Base-by-base conservation (phyloP, 495 filamentous ascomycete species). In the Thermothielavioides terrestris region DNA sequence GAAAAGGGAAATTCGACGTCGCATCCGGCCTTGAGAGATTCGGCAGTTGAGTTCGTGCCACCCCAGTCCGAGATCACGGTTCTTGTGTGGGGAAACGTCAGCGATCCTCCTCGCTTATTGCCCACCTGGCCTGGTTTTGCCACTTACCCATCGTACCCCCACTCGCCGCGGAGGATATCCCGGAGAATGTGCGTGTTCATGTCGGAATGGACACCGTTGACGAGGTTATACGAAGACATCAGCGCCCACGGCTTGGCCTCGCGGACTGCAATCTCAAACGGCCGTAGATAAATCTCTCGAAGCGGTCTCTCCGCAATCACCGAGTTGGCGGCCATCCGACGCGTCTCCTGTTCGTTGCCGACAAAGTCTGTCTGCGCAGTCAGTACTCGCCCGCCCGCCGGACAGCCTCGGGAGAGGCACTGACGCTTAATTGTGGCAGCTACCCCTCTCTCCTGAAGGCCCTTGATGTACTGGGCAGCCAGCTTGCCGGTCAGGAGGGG, bases 171-270 rank as follows among this genome's bases (percentile, higher is more conserved):
- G 26, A 94, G 68, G n/a, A 89, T 78, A 36, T 85, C 79, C 45
- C 79, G 79, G 28, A 95, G 71, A 1, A 83, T 77, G 48, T 81
- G 74, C 37, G 74, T 68, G 44, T 86, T 84, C 78, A 86, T 84
- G 60, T 85, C 85, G 9, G 83, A 80, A 63, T 94, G 86, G 9
- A 72, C 69, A 0, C 88, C 87, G 61, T 91, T 90, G 51, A 91
- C 69, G n/a, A 83, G 70, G 56, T 91, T 91, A 53, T 94, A 94
- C n/a, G 84, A 81, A 1, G 79, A 82, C 87, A 94, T 94, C 41
- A 91, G 63, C 28, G 86, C 85, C 69, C 85, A 83, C 4, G 86
- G 82, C 35, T 81, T 79, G 34, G 84, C 81, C 48, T 91, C 87
- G n/a, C 85, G 73, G 53, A 88, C 72, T 3, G 86, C 86, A 60